Base-by-base conservation (phyloP, 805 yeast species). In the Komagataella phaffii region DNA sequence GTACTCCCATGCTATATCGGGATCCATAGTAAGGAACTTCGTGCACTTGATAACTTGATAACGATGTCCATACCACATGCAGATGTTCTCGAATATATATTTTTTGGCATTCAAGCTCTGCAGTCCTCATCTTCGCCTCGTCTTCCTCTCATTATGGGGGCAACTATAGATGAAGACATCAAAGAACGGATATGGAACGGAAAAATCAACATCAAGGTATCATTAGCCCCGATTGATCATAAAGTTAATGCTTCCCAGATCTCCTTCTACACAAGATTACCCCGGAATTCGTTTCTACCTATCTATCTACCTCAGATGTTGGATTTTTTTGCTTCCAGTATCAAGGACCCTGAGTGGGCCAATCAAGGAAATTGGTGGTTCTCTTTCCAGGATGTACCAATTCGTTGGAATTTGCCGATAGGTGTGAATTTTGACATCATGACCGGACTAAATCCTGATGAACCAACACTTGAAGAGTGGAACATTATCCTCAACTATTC, bases 371-470 rank as follows among this genome's bases (percentile, higher is more conserved):
- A 62, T 1, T 71, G 81, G 66, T 88, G 95, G 95, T 70, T 88
- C 43, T 88, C 80, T 55, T 75, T 70, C 59, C 83, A 81, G 36
- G 74, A 67, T 3, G 79, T 73, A 1, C 88, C 93, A 0, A 55
- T 89, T 30, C 72, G 75, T 49, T 88, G 96, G 95, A 79, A 85
- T 56, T 69, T 79, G 55, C 96, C 96, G 0, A 63, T 82, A 1
- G 96, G 96, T 0, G 65, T 84, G 3, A 62, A 81, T 2, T 80
- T 74, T 59, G 95, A 88, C 57, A 65, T 71, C 7, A 59, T 76
- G 52, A 65, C 69, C n/a, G 68, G 70, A 1, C 61, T 71, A 19
- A 67, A 67, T 46, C 72, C 72, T 3, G 54, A 51, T 50, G 53
- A 57, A 49, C 24, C 14, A 21, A 40, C 44, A 24, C 47, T 48